Conservation (phyloP, 768 basidiomycete species). For the Saitozyma sp. region DNA sequence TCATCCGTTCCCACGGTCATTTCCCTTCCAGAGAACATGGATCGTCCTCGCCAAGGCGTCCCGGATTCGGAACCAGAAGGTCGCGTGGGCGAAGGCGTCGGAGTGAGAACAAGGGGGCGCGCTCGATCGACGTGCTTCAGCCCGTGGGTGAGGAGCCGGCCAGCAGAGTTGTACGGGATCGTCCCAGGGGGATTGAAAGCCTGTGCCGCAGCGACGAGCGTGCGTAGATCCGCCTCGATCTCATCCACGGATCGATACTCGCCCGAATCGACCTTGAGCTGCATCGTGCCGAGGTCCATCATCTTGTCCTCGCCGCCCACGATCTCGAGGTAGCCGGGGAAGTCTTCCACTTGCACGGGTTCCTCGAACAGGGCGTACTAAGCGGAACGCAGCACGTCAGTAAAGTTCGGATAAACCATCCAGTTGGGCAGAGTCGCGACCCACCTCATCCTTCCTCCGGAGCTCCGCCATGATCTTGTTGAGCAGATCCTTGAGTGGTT, state of each 20-base stretch:
- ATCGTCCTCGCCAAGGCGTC: conserved; percentile 23
- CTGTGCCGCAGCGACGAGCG: conserved; percentile 42
- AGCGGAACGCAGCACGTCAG: neutral
- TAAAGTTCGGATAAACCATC: neutral
- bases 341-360: conserved; percentile 39
- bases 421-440: conserved; percentile 2
- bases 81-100: conserved; percentile 44
- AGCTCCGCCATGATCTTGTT: conserved; percentile 44
- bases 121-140: conserved; percentile 40
- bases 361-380: conserved; percentile 48
- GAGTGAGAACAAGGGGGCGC: conserved; percentile 40
- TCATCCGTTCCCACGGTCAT: conserved; percentile 20
- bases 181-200: conserved; percentile 47
- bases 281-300: conserved; percentile 53
- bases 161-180: conserved; percentile 40
- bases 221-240: conserved; percentile 43
- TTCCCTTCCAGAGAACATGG: conserved; percentile 26
- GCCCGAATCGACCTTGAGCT: conserved; percentile 41
- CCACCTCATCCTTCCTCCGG: conserved; percentile 42
- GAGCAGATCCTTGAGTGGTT: conserved; percentile 43
- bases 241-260: conserved; percentile 44
- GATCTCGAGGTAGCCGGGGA: conserved; percentile 48
- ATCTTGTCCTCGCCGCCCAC: conserved; percentile 52
- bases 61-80: conserved; percentile 9
- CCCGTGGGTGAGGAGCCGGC: conserved; percentile 33